Evolutionary conservation across 805 yeast genomes (phyloP).

Genomic region (Vanderwaltozyma tropicalis): DNA sequence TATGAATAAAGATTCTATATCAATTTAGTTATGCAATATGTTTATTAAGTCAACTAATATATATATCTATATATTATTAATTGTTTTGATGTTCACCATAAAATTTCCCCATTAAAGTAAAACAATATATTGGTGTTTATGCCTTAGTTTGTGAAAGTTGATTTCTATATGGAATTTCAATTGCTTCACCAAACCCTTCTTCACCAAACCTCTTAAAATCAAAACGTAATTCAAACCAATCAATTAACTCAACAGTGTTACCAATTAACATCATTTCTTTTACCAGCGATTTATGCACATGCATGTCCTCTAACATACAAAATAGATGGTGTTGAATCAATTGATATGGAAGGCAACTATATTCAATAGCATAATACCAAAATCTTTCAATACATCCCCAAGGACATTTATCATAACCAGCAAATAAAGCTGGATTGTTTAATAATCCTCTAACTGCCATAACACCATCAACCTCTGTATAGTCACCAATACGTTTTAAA

Average conservation of each 20-base stretch:
- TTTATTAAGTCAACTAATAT: too few relatives aligned
- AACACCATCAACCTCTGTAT: conserved; percentile 79
- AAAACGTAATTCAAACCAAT: conserved; percentile 72
- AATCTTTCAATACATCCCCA: conserved; percentile 86
- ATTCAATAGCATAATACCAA: conserved; percentile 66
- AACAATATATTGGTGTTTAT: too few relatives aligned
- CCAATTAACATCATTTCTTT: conserved; percentile 55
- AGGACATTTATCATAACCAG: conserved; percentile 64
- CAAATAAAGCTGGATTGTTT: conserved; percentile 78
- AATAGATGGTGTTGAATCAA: conserved; percentile 79
- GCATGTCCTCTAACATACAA: conserved; percentile 64
- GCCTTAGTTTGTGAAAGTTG: background rate
- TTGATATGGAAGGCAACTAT: conserved; percentile 57
- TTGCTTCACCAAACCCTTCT: conserved; percentile 49
- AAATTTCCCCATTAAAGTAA: too few relatives aligned
- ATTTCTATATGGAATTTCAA: conserved; percentile 34
- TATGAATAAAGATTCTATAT: too few relatives aligned
- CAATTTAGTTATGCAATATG: too few relatives aligned
- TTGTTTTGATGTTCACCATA: too few relatives aligned
- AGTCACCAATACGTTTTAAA: conserved; percentile 47
- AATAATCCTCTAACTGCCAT: conserved; percentile 92
- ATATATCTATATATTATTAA: too few relatives aligned
- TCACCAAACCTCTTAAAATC: conserved; percentile 58
- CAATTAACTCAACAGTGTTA: conserved; percentile 54
- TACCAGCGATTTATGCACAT: conserved; percentile 36